Base-by-base conservation (phyloP, 1,284 basidiomycete genomes). In the Laetiporus sulphureus region DNA sequence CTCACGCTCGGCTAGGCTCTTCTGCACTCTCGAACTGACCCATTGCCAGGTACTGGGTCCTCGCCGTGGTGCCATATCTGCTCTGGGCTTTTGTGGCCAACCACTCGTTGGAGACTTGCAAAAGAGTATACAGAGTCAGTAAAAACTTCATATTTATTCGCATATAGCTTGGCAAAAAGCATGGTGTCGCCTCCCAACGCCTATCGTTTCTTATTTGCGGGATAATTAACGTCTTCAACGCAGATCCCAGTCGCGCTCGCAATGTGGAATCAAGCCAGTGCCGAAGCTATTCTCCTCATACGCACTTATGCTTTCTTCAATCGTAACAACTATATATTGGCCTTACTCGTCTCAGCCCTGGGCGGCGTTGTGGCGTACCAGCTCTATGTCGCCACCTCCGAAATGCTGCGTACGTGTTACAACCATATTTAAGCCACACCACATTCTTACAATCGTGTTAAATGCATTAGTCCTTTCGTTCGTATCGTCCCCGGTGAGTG, bases 251-350 rank as follows among this genome's bases (percentile, higher is more conserved):
- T 87, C 36, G 77, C 77, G 8, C 69, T 87, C 37, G 83, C 83
- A 21, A 81, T 86, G 76, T 88, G 84, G 83, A 88, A 88, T 54
- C 85, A 88, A 72, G 81, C 85, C 41, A 78, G 80, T 33, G 83
- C 84, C 33, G 82, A 88, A 67, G 79, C 75, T 47, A 81, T 88
- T 40, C 73, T 88, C 35, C 70, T 88, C 49, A 87, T 88, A 47
- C 76, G 84, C 43, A 88, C 85, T 35, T 88, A 86, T 54, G 85
- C 84, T 4, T 88, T 88, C 64, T 88, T 87, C 68, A 85, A 85
- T 54, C 73, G 82, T 46, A 86, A 84, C 54, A 60, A 67, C 38
- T 79, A 77, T 56, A 61, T 87, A 38, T 68, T 88, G 31, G 64
- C 67, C 47, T 72, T 72, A 45, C 73, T 88, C 45, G 61, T 83